Conservation (phyloP, 495 filamentous ascomycete species). For the Penicillium bialowiezense region DNA sequence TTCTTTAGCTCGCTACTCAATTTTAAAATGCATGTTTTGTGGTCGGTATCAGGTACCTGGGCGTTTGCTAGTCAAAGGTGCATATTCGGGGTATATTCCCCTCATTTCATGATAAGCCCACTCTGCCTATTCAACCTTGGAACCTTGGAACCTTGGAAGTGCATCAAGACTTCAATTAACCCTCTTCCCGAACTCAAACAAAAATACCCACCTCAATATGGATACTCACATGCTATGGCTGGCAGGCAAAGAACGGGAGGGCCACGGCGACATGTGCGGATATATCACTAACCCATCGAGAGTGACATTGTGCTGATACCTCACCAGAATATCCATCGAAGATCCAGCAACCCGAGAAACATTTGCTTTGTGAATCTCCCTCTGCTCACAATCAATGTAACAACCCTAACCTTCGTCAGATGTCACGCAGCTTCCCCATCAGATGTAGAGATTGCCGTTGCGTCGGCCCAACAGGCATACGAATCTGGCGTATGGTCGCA, state of each 20-base stretch:
- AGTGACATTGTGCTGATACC: background rate
- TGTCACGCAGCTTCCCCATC: conserved; percentile 45
- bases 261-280: conserved; percentile 1
- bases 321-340: conserved; percentile 18
- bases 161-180: background rate
- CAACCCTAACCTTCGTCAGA: background rate
- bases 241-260: conserved; percentile 6
- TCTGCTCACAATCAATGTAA: background rate
- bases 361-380: conserved; percentile 14
- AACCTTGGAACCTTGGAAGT: background rate
- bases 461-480: conserved; percentile 47
- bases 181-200: too few species aligned
- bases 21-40: too few species aligned
- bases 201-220: too few species aligned
- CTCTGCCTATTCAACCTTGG: background rate
- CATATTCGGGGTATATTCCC: too few species aligned
- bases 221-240: conserved; percentile 4
- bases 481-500: conserved; percentile 57
- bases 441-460: conserved; percentile 46
- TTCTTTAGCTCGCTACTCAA: too few species aligned
- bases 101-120: conserved; percentile 3
- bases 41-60: too few species aligned
- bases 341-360: conserved; percentile 22
- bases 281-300: background rate
- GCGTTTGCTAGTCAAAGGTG: too few species aligned